phyloP scores from a whole-genome alignment of 495 filamentous ascomycete species.

The Penicillium desertorum region DNA sequence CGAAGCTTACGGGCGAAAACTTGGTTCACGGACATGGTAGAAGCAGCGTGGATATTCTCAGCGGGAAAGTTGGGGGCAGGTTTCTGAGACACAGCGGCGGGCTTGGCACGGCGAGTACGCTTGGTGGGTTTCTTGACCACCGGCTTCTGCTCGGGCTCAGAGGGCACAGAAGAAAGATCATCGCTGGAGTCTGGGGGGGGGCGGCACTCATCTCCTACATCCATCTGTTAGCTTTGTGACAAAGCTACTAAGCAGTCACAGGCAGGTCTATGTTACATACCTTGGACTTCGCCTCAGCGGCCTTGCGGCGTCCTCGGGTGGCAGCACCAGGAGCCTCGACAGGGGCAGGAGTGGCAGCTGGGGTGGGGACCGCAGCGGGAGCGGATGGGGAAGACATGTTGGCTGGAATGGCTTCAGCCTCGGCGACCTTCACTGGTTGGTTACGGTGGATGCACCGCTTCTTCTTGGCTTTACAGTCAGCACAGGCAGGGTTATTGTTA shows the following conservation, averaged over 20 bases:
- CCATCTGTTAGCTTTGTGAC: background rate
- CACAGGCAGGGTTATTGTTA: conserved; percentile 14
- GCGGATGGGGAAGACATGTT: background rate
- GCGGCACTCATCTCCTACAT: background rate
- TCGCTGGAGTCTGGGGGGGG: background rate
- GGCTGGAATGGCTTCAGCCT: background rate
- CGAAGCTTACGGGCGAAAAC: conserved; percentile 19
- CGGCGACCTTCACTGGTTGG: background rate
- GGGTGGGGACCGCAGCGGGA: background rate
- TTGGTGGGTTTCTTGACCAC: background rate
- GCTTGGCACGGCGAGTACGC: background rate
- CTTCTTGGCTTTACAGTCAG: conserved; percentile 23
- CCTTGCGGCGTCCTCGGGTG: background rate
- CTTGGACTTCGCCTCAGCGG: background rate
- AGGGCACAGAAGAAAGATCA: background rate
- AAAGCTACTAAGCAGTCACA: background rate
- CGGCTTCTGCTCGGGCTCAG: conserved; percentile 3
- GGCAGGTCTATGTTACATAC: background rate
- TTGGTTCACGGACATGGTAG: conserved; percentile 12
- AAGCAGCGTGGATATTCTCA: conserved; percentile 12
- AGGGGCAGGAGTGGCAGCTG: background rate
- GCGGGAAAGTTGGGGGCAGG: conserved; percentile 4
- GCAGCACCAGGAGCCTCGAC: background rate
- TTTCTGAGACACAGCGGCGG: background rate
- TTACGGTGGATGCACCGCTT: conserved; percentile 19